Evolutionary conservation across 2,329 filamentous ascomycete genomes (phyloP), one percentile per base, ranked within the genome.

Genomic region (Aspergillus fructus): DNA sequence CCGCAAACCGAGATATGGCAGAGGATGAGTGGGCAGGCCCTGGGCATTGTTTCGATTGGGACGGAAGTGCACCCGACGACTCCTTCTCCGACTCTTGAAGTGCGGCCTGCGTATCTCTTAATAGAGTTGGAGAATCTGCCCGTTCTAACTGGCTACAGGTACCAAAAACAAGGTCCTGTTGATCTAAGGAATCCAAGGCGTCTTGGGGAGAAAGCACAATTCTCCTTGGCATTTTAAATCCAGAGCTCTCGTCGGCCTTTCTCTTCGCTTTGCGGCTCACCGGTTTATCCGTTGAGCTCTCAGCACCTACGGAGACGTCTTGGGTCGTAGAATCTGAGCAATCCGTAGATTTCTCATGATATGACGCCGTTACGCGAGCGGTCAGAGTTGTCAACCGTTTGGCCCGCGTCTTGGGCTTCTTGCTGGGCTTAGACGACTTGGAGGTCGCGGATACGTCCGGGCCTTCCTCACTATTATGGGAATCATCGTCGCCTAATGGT

Each of bases 111-210:
- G 64, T 67, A 46, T 72, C 68, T 58, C 59, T 64, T 39, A 69
- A 58, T 23, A 87, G 81, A 0, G 82, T 83, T 0, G 89, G 89
- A 0, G 89, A 90, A 37, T 91, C 85, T 56, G 91, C 89, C 54
- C 82, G 78, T 13, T 87, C 88, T 23, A 96, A 76, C 70, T 96
- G 91, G 70, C 91, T 96, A 1, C 89, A 93, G 0, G 91, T 94
- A 1, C 91, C 91, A 73, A 96, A 96, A 0, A 96, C 76, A 67
- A 93, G 90, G 59, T 92, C 85, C 69, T 94, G 91, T 1, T 83
- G 78, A 3, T 83, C 79, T 13, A 89, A 83, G 63, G 88, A 82
- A 52, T 83, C 83, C 43, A 88, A 74, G 1, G 90, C 91, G 23
- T 88, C 83, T 48, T 77, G 78, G 0, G 91, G 91, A 1, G 89